phyloP scores from a whole-genome alignment of 1,139 yeast genomes.

The Hansenula lynferdii region DNA sequence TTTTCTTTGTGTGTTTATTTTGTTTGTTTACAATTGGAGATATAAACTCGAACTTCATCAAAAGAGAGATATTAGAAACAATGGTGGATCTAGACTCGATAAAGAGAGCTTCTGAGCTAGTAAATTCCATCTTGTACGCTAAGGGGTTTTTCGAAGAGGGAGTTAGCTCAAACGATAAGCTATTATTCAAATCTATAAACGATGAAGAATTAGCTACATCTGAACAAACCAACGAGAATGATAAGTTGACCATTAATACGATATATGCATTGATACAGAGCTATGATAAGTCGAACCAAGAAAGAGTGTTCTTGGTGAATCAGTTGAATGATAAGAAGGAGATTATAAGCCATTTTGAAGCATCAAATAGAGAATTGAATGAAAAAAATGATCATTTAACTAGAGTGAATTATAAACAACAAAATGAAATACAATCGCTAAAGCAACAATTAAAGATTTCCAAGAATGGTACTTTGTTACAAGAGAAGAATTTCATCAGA shows the following conservation, averaged over 20 bases:
- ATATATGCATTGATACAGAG: slow-evolving; percentile 37
- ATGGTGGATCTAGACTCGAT: slow-evolving; percentile 5
- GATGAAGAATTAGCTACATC: not conserved
- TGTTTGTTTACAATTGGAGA: slow-evolving; percentile 1
- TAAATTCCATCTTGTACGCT: slow-evolving; percentile 9
- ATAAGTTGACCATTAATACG: slow-evolving; percentile 38
- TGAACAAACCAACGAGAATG: slow-evolving; percentile 25
- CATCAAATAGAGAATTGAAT: slow-evolving; percentile 15
- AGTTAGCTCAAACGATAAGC: not conserved
- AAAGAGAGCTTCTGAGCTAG: slow-evolving; percentile 8
- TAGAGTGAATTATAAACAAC: slow-evolving; percentile 5
- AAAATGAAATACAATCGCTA: slow-evolving; percentile 7
- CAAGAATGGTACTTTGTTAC: slow-evolving; percentile 1
- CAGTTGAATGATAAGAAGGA: slow-evolving; percentile 22
- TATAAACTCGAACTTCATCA: not conserved
- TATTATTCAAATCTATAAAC: slow-evolving; percentile 7
- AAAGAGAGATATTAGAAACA: slow-evolving; percentile 5
- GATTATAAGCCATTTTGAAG: slow-evolving; percentile 8
- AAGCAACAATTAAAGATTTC: slow-evolving; percentile 1
- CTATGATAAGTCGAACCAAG: slow-evolving; percentile 33
- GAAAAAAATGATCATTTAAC: slow-evolving; percentile 7
- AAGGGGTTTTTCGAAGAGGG: slow-evolving; percentile 12
- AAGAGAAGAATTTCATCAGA: slow-evolving; percentile 4
- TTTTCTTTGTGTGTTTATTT: no score
- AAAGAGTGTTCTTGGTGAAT: slow-evolving; percentile 26